phyloP scores from a whole-genome alignment of 441 rosid species.

The Erysimum pusillum region DNA sequence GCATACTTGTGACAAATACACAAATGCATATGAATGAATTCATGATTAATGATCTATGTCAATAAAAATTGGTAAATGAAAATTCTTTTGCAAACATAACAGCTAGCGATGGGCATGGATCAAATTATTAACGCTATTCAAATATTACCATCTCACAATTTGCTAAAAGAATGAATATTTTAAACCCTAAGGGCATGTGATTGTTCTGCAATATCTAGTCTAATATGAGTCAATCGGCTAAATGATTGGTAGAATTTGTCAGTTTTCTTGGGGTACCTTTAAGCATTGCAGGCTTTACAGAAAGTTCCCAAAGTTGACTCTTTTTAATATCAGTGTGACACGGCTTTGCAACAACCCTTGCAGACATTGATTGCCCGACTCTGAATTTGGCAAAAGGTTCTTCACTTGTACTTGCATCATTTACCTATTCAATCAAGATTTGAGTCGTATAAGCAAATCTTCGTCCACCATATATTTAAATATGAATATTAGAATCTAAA shows the following conservation, averaged over 20 bases:
- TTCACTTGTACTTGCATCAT: constrained; percentile 58
- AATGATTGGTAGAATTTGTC: background rate
- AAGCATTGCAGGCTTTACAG: constrained; percentile 74
- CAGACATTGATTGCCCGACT: constrained; percentile 84
- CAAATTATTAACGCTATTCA: background rate
- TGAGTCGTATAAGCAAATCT: constrained; percentile 27
- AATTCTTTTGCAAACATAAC: background rate
- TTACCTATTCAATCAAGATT: constrained; percentile 59
- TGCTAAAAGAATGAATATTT: background rate
- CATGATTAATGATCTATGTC: constrained; percentile 1
- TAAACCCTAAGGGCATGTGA: constrained; percentile 22
- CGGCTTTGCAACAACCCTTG: constrained; percentile 75
- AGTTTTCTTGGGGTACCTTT: constrained; percentile 58
- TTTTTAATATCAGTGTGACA: constrained; percentile 60
- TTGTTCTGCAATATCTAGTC: constrained; percentile 15
- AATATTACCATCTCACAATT: background rate
- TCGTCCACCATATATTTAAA: background rate
- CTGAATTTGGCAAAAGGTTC: constrained; percentile 74
- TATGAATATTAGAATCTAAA: constrained; percentile 23
- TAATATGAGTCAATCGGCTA: constrained; percentile 17
- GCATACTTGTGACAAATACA: constrained; percentile 10
- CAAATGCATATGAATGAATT: constrained; percentile 28
- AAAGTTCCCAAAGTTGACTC: constrained; percentile 82
- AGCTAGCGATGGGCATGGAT: constrained; percentile 8
- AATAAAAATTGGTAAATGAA: background rate